Evolutionary conservation across 768 basidiomycete genomes (phyloP), one percentile per base, ranked within the genome.

Genomic region (Sporobolomyces pararoseus): DNA sequence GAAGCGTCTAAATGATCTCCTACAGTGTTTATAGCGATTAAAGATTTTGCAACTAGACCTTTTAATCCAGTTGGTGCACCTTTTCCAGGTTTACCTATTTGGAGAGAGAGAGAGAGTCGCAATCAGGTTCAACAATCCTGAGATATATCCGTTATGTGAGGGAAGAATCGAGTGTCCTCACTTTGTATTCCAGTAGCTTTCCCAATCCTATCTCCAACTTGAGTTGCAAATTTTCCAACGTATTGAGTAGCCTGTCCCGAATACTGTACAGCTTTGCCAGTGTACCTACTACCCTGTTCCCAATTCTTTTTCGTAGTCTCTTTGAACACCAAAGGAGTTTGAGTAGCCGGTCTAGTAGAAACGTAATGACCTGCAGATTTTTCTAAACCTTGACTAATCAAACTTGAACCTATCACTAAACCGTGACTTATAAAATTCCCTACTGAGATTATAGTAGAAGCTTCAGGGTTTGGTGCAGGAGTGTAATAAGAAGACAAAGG

Each of bases 1-100:
- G 78, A 78, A 2, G 79, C 77, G 6, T 73, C 71, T 32, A 73
- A 46, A 42, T 68, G 63, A 34, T 73, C 71, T 14, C 55, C 64
- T 14, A 73, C 60, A n/a, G 64, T 60, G 31, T 63, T 69, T 59
- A 65, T 39, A n/a, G 66, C 71, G 25, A 55, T 54, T 10, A 73
- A 51, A 1, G 64, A 52, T 25, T 62, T 50, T 2, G 54, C 35
- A 47, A 73, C 49, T 4, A 65, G 14, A 3, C 67, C 67, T 21
- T 46, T 50, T 37, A 68, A 46, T 1, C 71, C 71, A 1, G 27
- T 57, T 12, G 67, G 64, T 4, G 59, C 58, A 5, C 59, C 53
- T 7, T 35, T 35, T 19, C 32, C 47, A 1, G 66, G 39, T 12
- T 29, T 51, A n/a, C 42, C 63, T 72, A 51, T 7, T 5, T 9